phyloP scores from a whole-genome alignment of 257 asterid species.

The Solanum tarijense region DNA sequence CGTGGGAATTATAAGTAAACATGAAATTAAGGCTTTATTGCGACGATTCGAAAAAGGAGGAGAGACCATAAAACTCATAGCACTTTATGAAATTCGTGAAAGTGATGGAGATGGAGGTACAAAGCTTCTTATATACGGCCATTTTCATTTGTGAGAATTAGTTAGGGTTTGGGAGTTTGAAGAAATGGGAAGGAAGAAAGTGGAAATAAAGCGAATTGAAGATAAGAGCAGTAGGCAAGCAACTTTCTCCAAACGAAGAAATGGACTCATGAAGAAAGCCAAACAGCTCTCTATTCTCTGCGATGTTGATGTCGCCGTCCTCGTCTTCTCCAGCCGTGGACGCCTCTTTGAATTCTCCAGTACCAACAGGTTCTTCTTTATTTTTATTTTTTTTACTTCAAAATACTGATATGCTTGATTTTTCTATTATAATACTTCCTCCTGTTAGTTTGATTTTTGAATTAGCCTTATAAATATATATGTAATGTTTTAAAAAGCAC shows the following conservation, averaged over 20 bases:
- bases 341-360: conserved; percentile 36
- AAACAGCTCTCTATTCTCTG: conserved; percentile 35
- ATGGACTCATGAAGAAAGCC: conserved; percentile 9
- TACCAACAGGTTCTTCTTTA: conserved; percentile 30
- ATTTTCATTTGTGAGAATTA: neutral
- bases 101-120: neutral
- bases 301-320: conserved; percentile 40
- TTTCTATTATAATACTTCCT: neutral
- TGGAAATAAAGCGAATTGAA: conserved; percentile 10
- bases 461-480: neutral
- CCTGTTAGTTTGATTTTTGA: neutral
- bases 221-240: conserved; percentile 12
- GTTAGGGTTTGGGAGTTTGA: neutral
- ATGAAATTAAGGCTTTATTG: conserved; percentile 28
- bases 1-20: conserved; percentile 40
- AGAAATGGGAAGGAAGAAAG: conserved; percentile 10
- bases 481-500: neutral
- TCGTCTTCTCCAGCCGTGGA: conserved; percentile 47
- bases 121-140: neutral
- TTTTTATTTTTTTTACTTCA: neutral
- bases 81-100: neutral
- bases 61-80: neutral
- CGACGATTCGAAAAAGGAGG: conserved; percentile 35
- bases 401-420: neutral
- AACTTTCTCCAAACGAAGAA: conserved; percentile 12